A percentile compares a stretch with the other conserved stretches of the same genome.
Evolutionary conservation across 179 eudicot genomes (phyloP).

Genomic region (Spergularia azorica): DNA sequence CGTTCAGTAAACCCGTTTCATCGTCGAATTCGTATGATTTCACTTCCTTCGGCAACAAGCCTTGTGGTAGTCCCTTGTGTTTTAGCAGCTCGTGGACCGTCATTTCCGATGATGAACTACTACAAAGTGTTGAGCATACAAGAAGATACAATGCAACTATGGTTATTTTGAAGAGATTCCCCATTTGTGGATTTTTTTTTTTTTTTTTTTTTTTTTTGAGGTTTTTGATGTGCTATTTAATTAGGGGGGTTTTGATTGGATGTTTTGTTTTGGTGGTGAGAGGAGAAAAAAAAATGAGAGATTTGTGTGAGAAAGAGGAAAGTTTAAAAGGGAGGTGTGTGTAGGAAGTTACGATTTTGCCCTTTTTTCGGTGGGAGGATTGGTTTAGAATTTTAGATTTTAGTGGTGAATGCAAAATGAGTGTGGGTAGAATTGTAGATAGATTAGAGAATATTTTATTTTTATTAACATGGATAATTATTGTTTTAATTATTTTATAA

Average conservation of each 20-base stretch:
- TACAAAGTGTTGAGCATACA: no score
- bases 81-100: constrained; percentile 73
- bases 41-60: constrained; percentile 65
- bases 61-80: constrained; percentile 60
- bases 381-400: no score
- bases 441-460: no score
- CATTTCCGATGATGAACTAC: constrained; percentile 4
- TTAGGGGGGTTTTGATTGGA: background rate
- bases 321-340: constrained; percentile 13
- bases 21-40: constrained; percentile 52
- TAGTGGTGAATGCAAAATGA: no score
- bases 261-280: background rate
- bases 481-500: background rate
- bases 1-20: constrained; percentile 52
- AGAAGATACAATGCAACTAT: no score
- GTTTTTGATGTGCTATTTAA: no score
- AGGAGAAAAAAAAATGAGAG: background rate
- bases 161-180: no score
- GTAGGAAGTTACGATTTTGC: constrained; percentile 1
- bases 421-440: no score
- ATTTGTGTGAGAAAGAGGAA: constrained; percentile 11
- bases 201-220: background rate
- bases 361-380: constrained; percentile 14
- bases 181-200: no score
- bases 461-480: background rate